Base-by-base conservation (phyloP, 495 filamentous ascomycete genomes). In the Talaromyces liani region DNA sequence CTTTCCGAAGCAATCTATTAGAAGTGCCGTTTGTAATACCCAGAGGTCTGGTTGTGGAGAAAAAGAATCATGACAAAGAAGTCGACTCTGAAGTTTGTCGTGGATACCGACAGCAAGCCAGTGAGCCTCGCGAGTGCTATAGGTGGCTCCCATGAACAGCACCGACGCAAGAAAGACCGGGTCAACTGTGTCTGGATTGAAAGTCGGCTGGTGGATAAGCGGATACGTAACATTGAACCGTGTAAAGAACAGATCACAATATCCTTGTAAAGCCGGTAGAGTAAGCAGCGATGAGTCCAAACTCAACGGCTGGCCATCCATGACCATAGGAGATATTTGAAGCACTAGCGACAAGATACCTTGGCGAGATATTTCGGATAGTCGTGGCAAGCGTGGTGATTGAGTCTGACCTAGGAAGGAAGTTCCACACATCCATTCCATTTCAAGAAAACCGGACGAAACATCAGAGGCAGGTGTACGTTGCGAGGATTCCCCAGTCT, bases 1-100 rank as follows among this genome's bases (percentile, higher is more conserved):
- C 67, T 84, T 84, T 18, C 84, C 83, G 65, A 84, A 85, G 36
- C 82, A 82, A 63, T 84, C 82, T 20, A 85, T 80, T n/a, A 87
- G 69, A 58, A 85, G 71, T 66, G 85, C 81, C 2, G 81, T 79
- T 62, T 85, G 83, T 2, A 85, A 68, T 18, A 82, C 77, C 81
- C 82, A 84, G 0, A 84, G 74, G 6, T 77, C 74, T 6, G 80
- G 81, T 56, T 78, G 75, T 0, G 82, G 69, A 16, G 72, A 78
- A 62, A 82, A 85, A 20, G 73, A 75, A 8, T 66, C 61, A 67
- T 80, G 66, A 67, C 74, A 68, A 71, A 80, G 69, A 70, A 79
- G 61, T 61, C 73, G 73, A 29, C 74, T 75, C 6, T 77, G 75
- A 2, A 85, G 75, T 10, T 74, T 67, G 63, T 82, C 78, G 65